Base-by-base conservation (phyloP, 106 monocot genomes). In the Acanthochlamys bracteata region DNA sequence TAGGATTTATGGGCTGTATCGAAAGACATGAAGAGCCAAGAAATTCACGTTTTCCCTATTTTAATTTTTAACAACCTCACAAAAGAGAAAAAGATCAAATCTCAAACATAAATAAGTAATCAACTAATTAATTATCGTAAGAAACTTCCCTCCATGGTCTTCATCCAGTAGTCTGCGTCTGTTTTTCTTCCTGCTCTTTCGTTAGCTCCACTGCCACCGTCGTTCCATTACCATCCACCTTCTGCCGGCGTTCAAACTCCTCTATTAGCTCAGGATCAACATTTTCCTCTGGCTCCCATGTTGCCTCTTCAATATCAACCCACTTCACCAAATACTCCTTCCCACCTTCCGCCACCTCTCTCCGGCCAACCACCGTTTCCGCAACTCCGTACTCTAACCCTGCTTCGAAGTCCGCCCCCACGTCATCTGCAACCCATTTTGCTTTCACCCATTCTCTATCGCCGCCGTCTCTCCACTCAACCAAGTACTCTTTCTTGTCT, bases 271-370 rank as follows among this genome's bases (percentile, higher is more conserved):
- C 75, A 0, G 74, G 25, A 56, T 75, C 80, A 13, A 80, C 80
- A 63, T 80, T 75, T 59, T 70, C 75, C 70, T 41, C 75, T 3
- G 80, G 70, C 66, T 80, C 80, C 74, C 80, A 80, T 14, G 80
- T 80, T 1, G 80, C 71, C 70, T 75, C 80, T 45, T 80, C 75
- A 10, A 57, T 75, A 20, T 80, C 80, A 23, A 80, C 71, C 80
- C 80, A 80, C 75, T 75, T 80, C 27, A 80, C 80, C n/a, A 80
- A 42, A 43, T 75, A 80, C 74, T 80, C 80, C 60, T 59, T 63
- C 55, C 41, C 66, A 49, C 59, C 69, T 55, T 11, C 55, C 64
- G 24, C 57, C 47, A 2, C 70, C n/a, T 41, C 57, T 43, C 71
- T 60, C 59, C 55, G 24, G 39, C 66, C 67, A 15, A 80, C 66